Evolutionary conservation across 768 basidiomycete species (phyloP), one percentile per base, ranked within the genome.

Genomic region (Lentinula aciculospora): DNA sequence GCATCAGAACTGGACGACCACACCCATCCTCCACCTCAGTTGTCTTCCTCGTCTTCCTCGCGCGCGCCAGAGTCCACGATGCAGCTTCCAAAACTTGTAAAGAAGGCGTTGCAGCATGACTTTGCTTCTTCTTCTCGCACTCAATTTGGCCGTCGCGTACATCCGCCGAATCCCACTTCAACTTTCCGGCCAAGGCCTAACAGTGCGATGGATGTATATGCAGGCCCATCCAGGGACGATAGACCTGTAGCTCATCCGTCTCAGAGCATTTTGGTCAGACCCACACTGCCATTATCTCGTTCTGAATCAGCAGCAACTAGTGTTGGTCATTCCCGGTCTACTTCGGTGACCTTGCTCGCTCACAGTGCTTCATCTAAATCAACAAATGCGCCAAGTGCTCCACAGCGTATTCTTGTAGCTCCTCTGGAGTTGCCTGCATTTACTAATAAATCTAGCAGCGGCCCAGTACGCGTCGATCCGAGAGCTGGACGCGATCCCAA

Each of bases 1-100:
- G 23, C 82, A 49, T 73, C 69, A 40, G 12, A 32, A 1, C 57
- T 46, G 4, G 15, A 6, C 37, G 54, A 19, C 15, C 27, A 17
- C 27, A 29, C 46, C 1, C 36, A 8, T 21, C 23, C 23, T 17
- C 45, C 13, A 44, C 53, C 32, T 27, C 34, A 36, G 6, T 37
- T 53, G 34, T 13, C 51, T 9, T 36, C 32, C 23, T 53, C 51
- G 6, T 49, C 47, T 27, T 37, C 51, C 3, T 53, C 36, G 9
- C 27, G n/a, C 25, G 39, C 8, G 10, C 27, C 46, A 29, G 46
- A 53, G 17, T 13, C 25, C n/a, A 48, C 37, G 48, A 1, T 32
- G 27, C 19, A 12, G 12, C 17, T 28, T n/a, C 45, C 36, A 31
- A 32, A 58, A 19, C 27, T 56, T 46, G 13, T 17, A 3, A 56